Evolutionary conservation across 179 eudicot genomes (phyloP), one percentile per base, ranked within the genome.

Genomic region (Nepenthes alata): DNA sequence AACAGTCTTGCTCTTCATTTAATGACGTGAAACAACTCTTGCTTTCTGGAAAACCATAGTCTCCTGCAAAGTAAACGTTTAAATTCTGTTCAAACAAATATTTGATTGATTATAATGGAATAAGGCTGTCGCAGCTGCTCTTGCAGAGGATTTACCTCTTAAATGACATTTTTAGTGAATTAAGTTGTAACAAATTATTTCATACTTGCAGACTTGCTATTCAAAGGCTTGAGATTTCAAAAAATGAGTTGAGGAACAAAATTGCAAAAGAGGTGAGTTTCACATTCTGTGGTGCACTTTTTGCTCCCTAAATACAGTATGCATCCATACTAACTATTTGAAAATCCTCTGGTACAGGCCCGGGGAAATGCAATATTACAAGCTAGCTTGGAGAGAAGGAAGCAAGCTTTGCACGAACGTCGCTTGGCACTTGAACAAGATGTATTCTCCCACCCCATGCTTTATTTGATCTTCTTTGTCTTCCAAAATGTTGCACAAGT

Each of bases 361-460:
- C 84, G 95, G 59, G 97, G 94, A 71, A 93, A 93, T 82, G 97
- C 94, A 11, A 90, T 90, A 73, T 77, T 93, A 67, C 98, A 93
- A 74, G 98, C 98, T 57, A 93, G 97, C 82, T 80, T 93, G 83
- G 97, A 93, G 78, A 82, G 98, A 79, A 83, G 97, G 74, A 93
- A 93, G 67, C 97, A 93, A 77, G 97, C 98, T 75, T 75, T 93
- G 78, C 97, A 90, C 74, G 98, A 93, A 76, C 97, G 98, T 53
- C 97, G 98, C 53, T 72, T 93, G 81, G 97, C 95, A 41, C 97
- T 93, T 74, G 98, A 93, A 70, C 98, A 90, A 87, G 98, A 93
- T 83, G 98, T 93, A 87, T 53, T 49, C 44, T 25, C 55, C 34
- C n/a, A 16, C 52, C 15, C 44, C 55, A 6, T 25, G 25, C 10